A percentile compares a stretch with the other conserved stretches of the same genome.
phyloP scores from a whole-genome alignment of 306 rosid genomes.

The Crataegus laevigata region DNA sequence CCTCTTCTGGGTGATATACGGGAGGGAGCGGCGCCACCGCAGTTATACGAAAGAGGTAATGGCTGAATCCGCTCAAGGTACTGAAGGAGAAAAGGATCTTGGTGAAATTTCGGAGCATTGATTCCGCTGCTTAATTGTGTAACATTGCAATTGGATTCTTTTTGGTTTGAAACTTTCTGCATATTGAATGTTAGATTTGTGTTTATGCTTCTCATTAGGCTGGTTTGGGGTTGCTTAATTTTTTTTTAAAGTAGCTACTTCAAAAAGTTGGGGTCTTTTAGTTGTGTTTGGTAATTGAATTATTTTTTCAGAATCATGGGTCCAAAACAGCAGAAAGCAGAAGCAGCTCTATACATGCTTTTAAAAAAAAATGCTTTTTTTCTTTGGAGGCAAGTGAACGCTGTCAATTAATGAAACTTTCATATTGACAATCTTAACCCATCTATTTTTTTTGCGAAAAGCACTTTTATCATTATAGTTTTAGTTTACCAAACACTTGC shows the following conservation, averaged over 20 bases:
- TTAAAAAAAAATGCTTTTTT: accelerated
- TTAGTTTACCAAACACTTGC: too few species aligned
- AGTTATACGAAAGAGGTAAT: not conserved
- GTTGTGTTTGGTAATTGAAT: too few species aligned
- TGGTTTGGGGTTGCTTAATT: not conserved
- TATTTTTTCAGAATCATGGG: too few species aligned
- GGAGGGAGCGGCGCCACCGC: constrained; percentile 35
- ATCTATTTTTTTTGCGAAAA: too few species aligned
- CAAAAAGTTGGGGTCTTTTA: too few species aligned
- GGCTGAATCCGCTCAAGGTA: constrained; percentile 7
- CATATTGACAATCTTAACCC: too few species aligned
- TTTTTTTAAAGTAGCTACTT: too few species aligned
- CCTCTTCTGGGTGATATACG: constrained; percentile 47
- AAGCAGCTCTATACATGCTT: too few species aligned
- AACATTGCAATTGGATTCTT: not conserved
- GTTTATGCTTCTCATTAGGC: not conserved
- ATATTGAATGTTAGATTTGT: not conserved
- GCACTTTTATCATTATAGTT: too few species aligned
- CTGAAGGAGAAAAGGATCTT: constrained; percentile 23
- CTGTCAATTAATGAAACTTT: too few species aligned
- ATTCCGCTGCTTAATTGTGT: not conserved
- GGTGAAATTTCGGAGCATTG: not conserved
- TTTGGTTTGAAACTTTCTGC: not conserved
- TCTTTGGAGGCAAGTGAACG: too few species aligned
- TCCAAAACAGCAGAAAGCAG: too few species aligned